phyloP scores from a whole-genome alignment of 2,329 filamentous ascomycete genomes.

The Pseudogymnoascus sp. region DNA sequence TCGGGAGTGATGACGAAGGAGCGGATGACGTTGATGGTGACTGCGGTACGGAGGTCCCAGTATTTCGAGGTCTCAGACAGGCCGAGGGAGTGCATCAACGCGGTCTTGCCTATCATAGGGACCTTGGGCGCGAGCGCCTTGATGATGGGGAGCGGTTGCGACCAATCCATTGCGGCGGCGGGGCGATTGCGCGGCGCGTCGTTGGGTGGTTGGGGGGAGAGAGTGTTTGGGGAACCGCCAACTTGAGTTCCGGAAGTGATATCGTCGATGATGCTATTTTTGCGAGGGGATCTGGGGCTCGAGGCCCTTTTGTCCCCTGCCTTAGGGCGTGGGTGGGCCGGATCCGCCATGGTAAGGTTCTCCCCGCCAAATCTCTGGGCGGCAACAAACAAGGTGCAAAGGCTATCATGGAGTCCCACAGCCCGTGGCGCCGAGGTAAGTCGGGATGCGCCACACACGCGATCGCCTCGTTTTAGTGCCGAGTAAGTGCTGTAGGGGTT shows the following conservation, averaged over 20 bases:
- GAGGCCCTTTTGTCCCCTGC: background rate
- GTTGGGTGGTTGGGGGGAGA: background rate
- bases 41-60: slow-evolving; percentile 67
- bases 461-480: background rate
- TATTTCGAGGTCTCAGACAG: slow-evolving; percentile 64
- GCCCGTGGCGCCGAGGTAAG: background rate
- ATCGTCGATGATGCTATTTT: background rate
- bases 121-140: slow-evolving; percentile 39
- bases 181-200: background rate
- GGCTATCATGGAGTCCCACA: background rate
- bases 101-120: slow-evolving; percentile 53
- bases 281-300: background rate
- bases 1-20: slow-evolving; percentile 41
- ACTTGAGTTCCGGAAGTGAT: background rate
- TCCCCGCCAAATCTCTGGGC: background rate
- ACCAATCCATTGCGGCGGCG: slow-evolving; percentile 7
- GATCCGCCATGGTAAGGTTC: background rate
- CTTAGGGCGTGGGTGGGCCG: background rate
- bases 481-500: background rate
- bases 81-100: slow-evolving; percentile 54
- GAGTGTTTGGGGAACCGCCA: background rate
- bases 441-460: background rate
- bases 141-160: slow-evolving; percentile 18
- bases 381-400: background rate
- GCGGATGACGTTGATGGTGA: slow-evolving; percentile 65